Evolutionary conservation across 768 basidiomycete genomes (phyloP).

Genomic region (Rhodosporidiobolus sp.): DNA sequence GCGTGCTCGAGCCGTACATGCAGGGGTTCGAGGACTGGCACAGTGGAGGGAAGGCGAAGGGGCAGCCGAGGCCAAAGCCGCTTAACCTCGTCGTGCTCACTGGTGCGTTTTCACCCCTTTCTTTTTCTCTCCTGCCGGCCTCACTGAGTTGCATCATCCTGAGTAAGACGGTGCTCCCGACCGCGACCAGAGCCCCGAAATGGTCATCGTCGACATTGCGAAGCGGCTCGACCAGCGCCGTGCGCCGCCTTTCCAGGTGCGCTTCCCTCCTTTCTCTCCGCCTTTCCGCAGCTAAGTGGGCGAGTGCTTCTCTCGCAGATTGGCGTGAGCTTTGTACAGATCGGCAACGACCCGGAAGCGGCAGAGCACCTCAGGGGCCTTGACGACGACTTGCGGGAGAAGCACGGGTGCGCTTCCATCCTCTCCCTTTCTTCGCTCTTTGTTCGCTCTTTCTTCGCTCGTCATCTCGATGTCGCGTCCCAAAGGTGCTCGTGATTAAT

Average conservation of each 20-base stretch:
- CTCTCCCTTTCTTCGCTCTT: background rate
- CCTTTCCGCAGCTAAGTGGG: too few species aligned
- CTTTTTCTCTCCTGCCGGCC: too few species aligned
- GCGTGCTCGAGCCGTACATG: conserved; percentile 41
- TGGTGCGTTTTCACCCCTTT: background rate
- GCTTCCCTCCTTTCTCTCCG: background rate
- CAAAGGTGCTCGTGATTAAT: too few species aligned
- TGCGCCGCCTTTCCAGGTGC: conserved; percentile 13
- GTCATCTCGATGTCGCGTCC: too few species aligned
- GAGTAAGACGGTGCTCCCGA: conserved; percentile 41
- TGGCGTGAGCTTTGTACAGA: conserved; percentile 66
- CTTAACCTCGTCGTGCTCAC: conserved; percentile 38
- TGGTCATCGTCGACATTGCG: conserved; percentile 20
- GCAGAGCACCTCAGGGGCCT: conserved; percentile 12
- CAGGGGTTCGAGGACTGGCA: conserved; percentile 13
- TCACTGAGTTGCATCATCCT: background rate
- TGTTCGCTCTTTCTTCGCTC: too few species aligned
- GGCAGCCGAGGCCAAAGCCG: conserved; percentile 28
- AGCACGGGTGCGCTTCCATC: conserved; percentile 11
- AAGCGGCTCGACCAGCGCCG: conserved; percentile 21
- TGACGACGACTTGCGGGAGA: conserved; percentile 25
- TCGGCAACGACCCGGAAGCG: conserved; percentile 53
- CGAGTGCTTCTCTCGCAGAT: conserved; percentile 50
- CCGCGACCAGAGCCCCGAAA: conserved; percentile 27
- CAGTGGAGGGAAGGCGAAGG: conserved; percentile 9